Base-by-base conservation (phyloP, 2,329 filamentous ascomycete genomes). In the Lasiodiplodia gonubiensis region DNA sequence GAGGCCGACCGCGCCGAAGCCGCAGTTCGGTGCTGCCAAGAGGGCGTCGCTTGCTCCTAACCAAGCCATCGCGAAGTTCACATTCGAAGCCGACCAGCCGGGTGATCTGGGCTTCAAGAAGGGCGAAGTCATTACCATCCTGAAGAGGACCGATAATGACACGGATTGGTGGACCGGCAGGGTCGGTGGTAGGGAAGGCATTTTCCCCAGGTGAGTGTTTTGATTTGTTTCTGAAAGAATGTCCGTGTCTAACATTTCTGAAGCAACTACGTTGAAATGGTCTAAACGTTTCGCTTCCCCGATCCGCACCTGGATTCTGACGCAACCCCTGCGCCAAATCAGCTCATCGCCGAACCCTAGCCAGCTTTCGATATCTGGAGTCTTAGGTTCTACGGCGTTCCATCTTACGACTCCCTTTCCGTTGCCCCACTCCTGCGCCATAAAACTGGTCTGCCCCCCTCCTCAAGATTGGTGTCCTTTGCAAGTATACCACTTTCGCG, bases 101-200 rank as follows among this genome's bases (percentile, higher is more conserved):
- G 94, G 94, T 4, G 94, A 99, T 77, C 79, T 98, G 67, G 92
- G 90, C 0, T 99, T 99, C 81, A 97, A 97, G 83, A 99, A 99
- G 85, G 95, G 95, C 23, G 95, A 99, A 35, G 80, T 98, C 67
- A 97, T 99, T 71, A 97, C 93, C 0, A 93, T 99, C 68, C 79
- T 97, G 67, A 97, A 99, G 84, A 91, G 92, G 80, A 98, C 94
- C 5, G 92, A 98, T 4, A 97, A 91, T 73, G 91, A 92, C 68
- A 94, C 93, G 67, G 94, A 98, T 78, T 98, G 94, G 94, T 98
- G 94, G 95, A 98, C 94, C 21, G 95, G 95, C 30, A 90, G 91
- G 80, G 89, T 97, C 74, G 94, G 94, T 35, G 86, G 89, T 71
- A 87, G 89, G 72, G 92, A 94, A 66, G 95, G 95, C 46, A 97